Evolutionary conservation across 768 basidiomycete species (phyloP), one percentile per base, ranked within the genome.

Genomic region (Lactarius akahatsu): DNA sequence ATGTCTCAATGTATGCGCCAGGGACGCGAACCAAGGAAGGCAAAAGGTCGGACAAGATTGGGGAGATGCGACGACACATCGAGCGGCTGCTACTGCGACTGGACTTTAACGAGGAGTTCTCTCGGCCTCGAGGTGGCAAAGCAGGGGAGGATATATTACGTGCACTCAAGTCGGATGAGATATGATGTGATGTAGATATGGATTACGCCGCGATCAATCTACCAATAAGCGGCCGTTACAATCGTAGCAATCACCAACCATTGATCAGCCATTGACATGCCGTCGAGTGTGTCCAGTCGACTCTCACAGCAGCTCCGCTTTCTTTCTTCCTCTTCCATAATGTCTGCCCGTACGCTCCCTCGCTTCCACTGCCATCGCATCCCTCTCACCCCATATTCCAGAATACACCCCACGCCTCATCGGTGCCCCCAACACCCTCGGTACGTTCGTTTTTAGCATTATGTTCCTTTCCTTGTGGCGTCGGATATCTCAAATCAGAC

Each of bases 341-440:
- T 89, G 88, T 60, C 82, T 36, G 79, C 81, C 71, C 81, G 87
- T 87, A 66, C 65, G 85, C 82, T 57, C 62, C 69, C n/a, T 57
- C 70, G 65, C 64, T 60, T 65, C 65, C 66, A 59, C 63, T 68
- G 41, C 71, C 60, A 15, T 56, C 28, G 30, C 58, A 56, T 18
- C 36, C 54, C 28, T 40, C 56, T 57, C 13, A 63, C 54, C n/a
- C 9, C 18, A 18, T 54, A 61, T 45, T 63, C 18, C 75, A 91
- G 91, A 83, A 71, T 90, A 87, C 81, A 81, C 85, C 32, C 78
- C 90, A 60, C 90, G 93, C 76, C 82, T 89, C 80, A 83, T 95
- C 77, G 92, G 90, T 54, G 90, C 96, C 62, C 82, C 93, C 73
- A 91, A 98, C 84, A 98, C 96, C 65, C 87, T 98, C 72, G 96